A percentile compares a stretch with the other conserved stretches of the same genome.
phyloP scores from a whole-genome alignment of 2,329 filamentous ascomycete species.

The Fusarium coicis region DNA sequence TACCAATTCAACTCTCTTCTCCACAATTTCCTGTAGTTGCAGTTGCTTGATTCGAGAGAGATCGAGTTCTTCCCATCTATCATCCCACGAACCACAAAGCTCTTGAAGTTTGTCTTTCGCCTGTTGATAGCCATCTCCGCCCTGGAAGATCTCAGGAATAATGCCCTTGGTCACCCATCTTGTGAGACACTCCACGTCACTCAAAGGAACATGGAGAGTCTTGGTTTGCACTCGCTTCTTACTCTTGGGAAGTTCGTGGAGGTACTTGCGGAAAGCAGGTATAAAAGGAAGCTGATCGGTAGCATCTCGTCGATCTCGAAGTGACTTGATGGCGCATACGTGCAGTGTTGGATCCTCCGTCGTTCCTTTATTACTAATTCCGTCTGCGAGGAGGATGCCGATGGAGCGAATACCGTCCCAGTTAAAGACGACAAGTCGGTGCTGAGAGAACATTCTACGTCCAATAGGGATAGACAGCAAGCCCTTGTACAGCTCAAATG shows the following conservation, averaged over 20 bases:
- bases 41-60: conserved; percentile 85
- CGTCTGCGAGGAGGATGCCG: conserved; percentile 83
- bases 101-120: conserved; percentile 76
- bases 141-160: conserved; percentile 67
- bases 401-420: conserved; percentile 85
- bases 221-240: conserved; percentile 76
- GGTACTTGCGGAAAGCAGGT: conserved; percentile 72
- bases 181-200: conserved; percentile 87
- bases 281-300: conserved; percentile 91
- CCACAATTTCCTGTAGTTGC: conserved; percentile 80
- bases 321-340: conserved; percentile 79
- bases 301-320: conserved; percentile 75
- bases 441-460: conserved; percentile 78
- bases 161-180: conserved; percentile 70
- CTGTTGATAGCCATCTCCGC: conserved; percentile 58
- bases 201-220: conserved; percentile 75
- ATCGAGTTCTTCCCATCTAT: conserved; percentile 86
- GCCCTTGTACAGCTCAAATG: conserved; percentile 80
- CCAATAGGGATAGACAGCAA: conserved; percentile 85
- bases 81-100: conserved; percentile 79
- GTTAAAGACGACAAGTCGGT: conserved; percentile 85
- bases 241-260: conserved; percentile 73
- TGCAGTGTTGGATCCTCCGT: conserved; percentile 74
- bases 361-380: conserved; percentile 69
- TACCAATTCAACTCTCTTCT: conserved; percentile 74